Base-by-base conservation (phyloP, 768 basidiomycete species). In the Boletales sp. region DNA sequence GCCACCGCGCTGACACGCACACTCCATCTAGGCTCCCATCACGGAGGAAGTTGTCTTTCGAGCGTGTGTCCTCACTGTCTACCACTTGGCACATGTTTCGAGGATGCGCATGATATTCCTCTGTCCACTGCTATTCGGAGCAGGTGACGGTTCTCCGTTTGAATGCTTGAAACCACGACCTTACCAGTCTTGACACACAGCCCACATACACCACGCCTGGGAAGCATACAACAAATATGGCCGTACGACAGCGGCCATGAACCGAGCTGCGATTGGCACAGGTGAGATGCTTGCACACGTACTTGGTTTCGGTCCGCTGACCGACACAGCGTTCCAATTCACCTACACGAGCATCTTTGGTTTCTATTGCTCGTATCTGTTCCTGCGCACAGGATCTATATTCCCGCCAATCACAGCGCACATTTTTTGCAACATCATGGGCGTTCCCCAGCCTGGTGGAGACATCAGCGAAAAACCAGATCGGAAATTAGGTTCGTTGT, bases 31-130 rank as follows among this genome's bases (percentile, higher is more conserved):
- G 92, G 94, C 79, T 4, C 95, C 95, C 0, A 67, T 94, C 31
- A 94, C 94, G 0, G 95, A 99, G 70, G 95, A 98, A 67, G 50
- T 97, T 21, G 89, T 91, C 8, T 98, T 97, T 64, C 76, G 97
- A 24, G 83, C 89, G 0, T 94, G 91, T 63, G 78, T 95, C 27
- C 73, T 97, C 17, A 73, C 85, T 2, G 76, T 84, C 8, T 87
- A 90, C 56, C 75, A 83, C 48, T 76, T 95, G 44, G 79, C 84
- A 0, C 82, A 81, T 15, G 73, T 75, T 2, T 77, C 80, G 0
- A 74, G 57, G 19, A 60, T 52, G 37, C 74, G 75, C 32, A 83
- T 94, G 76, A 79, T 97, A 43, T 88, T 91, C 56, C 69, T 87
- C 0, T 79, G 87, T 2, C 97, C 97, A 0, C 69, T 97, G 11